phyloP scores from a whole-genome alignment of 2,329 filamentous ascomycete species.

The Ophiostoma himal-ulmi region DNA sequence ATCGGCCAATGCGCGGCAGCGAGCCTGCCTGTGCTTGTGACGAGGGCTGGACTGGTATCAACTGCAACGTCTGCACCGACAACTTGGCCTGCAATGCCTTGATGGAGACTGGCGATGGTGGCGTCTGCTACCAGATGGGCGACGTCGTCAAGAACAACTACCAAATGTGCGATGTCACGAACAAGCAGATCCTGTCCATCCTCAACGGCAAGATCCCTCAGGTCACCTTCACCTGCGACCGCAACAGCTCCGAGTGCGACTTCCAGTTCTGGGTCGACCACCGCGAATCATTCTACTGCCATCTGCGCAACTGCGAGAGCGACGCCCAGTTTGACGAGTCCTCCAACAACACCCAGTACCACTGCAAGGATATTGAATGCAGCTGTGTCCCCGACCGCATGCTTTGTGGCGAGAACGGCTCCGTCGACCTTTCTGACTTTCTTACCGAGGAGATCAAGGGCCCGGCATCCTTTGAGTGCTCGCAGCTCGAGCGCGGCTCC shows the following conservation, averaged over 20 bases:
- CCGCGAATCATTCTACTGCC: slow-evolving; percentile 93
- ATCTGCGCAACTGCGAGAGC: slow-evolving; percentile 73
- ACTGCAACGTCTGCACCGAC: slow-evolving; percentile 90
- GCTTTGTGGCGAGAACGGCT: slow-evolving; percentile 86
- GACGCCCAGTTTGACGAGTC: slow-evolving; percentile 60
- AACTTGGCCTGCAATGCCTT: slow-evolving; percentile 80
- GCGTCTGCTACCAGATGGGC: slow-evolving; percentile 87
- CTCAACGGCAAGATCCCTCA: slow-evolving; percentile 81
- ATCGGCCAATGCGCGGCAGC: slow-evolving; percentile 68
- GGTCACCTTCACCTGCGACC: slow-evolving; percentile 88
- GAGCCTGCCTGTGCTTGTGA: slow-evolving; percentile 67
- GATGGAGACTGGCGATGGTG: slow-evolving; percentile 75
- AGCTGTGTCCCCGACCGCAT: slow-evolving; percentile 85
- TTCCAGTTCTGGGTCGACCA: slow-evolving; percentile 99
- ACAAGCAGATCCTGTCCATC: slow-evolving; percentile 83
- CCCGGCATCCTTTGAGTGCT: slow-evolving; percentile 76
- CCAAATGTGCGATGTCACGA: slow-evolving; percentile 97
- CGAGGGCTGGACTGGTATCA: slow-evolving; percentile 92
- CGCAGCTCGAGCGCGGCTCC: slow-evolving; percentile 55
- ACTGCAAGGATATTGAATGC: slow-evolving; percentile 78
- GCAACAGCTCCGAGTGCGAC: slow-evolving; percentile 69
- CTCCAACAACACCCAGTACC: slow-evolving; percentile 77
- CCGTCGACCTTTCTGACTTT: slow-evolving; percentile 88
- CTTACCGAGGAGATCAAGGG: slow-evolving; percentile 76
- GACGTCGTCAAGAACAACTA: slow-evolving; percentile 90